A percentile compares a stretch with the other conserved stretches of the same genome.
Evolutionary conservation across 2,329 filamentous ascomycete genomes (phyloP).

Genomic region (Trichoderma sp.): DNA sequence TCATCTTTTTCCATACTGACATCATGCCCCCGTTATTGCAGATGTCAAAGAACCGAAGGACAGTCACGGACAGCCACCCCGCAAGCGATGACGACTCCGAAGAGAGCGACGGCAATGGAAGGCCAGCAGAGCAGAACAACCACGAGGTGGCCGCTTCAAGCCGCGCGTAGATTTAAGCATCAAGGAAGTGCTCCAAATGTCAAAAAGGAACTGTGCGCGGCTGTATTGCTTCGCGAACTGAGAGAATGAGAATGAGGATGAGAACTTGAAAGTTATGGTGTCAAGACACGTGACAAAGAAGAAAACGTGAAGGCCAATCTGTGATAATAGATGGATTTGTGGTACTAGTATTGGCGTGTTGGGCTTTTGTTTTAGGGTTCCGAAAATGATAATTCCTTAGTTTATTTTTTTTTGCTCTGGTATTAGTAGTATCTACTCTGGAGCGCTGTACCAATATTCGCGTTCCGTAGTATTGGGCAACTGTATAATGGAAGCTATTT

Average conservation of each 20-base stretch:
- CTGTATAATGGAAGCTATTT: not conserved
- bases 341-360: slow-evolving; percentile 17
- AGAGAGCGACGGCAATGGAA: slow-evolving; percentile 42
- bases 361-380: slow-evolving; percentile 16
- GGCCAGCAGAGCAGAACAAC: slow-evolving; percentile 32
- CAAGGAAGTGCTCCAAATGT: slow-evolving; percentile 6
- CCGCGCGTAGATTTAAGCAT: slow-evolving; percentile 27
- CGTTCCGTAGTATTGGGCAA: not conserved
- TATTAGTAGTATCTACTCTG: not conserved
- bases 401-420: not conserved
- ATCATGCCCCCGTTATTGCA: slow-evolving; percentile 30
- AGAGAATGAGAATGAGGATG: not conserved
- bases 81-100: slow-evolving; percentile 57
- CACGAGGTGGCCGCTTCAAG: slow-evolving; percentile 33
- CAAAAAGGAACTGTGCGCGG: not conserved
- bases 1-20: slow-evolving; percentile 25
- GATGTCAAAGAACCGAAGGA: slow-evolving; percentile 58
- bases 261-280: not conserved
- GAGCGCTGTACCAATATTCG: not conserved
- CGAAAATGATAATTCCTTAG: slow-evolving; percentile 7
- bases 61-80: slow-evolving; percentile 50
- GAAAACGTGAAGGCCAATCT: slow-evolving; percentile 10
- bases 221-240: not conserved
- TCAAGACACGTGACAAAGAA: slow-evolving; percentile 11
- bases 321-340: slow-evolving; percentile 22